Evolutionary conservation across 2,329 filamentous ascomycete genomes (phyloP).

Genomic region (Curvularia spicifera): DNA sequence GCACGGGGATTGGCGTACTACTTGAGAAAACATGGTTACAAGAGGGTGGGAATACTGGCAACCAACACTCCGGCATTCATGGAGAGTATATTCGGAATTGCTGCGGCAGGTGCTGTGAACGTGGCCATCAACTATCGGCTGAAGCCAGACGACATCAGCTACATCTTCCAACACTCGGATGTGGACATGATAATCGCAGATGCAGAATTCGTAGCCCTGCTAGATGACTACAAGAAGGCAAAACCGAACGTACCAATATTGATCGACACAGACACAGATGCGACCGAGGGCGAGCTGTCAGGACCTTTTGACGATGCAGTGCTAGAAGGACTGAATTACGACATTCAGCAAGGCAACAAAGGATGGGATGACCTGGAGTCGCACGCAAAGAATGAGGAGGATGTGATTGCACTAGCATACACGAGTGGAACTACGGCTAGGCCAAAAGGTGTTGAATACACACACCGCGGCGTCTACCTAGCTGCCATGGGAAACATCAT

Average conservation of each 20-base stretch:
- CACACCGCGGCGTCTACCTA: constrained; percentile 85
- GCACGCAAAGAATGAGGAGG: constrained; percentile 76
- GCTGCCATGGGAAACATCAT: constrained; percentile 85
- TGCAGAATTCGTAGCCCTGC: constrained; percentile 73
- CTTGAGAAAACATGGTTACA: constrained; percentile 73
- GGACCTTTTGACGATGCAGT: constrained; percentile 87
- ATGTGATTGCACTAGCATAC: constrained; percentile 85
- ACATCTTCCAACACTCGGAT: constrained; percentile 87
- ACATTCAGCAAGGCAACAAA: constrained; percentile 66
- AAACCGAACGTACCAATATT: constrained; percentile 73
- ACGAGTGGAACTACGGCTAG: constrained; percentile 91
- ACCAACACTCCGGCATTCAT: constrained; percentile 96
- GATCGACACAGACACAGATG: constrained; percentile 84
- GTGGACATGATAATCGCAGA: constrained; percentile 89
- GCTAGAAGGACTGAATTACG: constrained; percentile 76
- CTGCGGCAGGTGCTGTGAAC: constrained; percentile 78
- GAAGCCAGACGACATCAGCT: constrained; percentile 83
- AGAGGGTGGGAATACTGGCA: constrained; percentile 81
- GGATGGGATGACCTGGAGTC: constrained; percentile 80
- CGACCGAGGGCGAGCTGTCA: constrained; percentile 71
- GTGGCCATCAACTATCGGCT: constrained; percentile 77
- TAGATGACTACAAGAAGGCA: constrained; percentile 68
- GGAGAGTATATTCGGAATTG: constrained; percentile 86
- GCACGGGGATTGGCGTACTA: constrained; percentile 89
- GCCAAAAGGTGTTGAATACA: constrained; percentile 93